phyloP scores from a whole-genome alignment of 2,329 filamentous ascomycete species.

The Aspergillus pseudoviridinutans region DNA sequence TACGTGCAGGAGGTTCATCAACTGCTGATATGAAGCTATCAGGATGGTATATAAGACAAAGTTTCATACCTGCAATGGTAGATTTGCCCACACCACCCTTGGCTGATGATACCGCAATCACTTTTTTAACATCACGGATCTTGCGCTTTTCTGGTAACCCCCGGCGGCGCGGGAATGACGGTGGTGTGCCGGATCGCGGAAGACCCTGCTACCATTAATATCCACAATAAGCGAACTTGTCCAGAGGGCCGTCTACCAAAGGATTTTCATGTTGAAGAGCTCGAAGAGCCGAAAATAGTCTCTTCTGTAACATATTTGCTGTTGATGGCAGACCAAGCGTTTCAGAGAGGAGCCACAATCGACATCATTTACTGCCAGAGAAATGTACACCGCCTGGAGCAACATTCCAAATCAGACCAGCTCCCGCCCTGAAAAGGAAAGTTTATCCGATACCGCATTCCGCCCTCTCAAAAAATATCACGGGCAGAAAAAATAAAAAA shows the following conservation, averaged over 20 bases:
- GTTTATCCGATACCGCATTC: slow-evolving; percentile 13
- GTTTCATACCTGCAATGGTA: slow-evolving; percentile 69
- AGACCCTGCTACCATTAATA: slow-evolving; percentile 61
- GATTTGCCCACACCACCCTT: slow-evolving; percentile 99
- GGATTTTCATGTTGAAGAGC: slow-evolving; percentile 77
- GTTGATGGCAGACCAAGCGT: not conserved
- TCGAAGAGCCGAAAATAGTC: slow-evolving; percentile 54
- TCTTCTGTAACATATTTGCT: slow-evolving; percentile 31
- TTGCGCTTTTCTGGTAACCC: slow-evolving; percentile 75
- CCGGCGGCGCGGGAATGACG: slow-evolving; percentile 67
- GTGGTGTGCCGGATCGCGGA: slow-evolving; percentile 67
- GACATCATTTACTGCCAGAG: slow-evolving; percentile 15
- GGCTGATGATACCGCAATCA: slow-evolving; percentile 95
- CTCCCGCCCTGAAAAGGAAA: not conserved
- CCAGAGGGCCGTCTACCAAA: slow-evolving; percentile 52
- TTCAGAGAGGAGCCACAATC: not conserved
- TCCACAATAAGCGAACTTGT: not conserved
- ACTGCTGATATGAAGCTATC: not conserved
- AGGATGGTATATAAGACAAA: not conserved
- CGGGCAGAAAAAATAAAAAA: slow-evolving; percentile 21
- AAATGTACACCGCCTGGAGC: slow-evolving; percentile 18
- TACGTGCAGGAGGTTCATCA: too few relatives aligned
- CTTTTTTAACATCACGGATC: slow-evolving; percentile 80
- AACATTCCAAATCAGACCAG: not conserved
- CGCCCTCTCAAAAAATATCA: slow-evolving; percentile 6